Percentiles rank a stretch among this genome's conserved stretches.
These are phyloP conservation scores for Ormosia emarginata DNA, from an alignment of 306 rosid genomes.

Conservation along the genomic window DNA sequence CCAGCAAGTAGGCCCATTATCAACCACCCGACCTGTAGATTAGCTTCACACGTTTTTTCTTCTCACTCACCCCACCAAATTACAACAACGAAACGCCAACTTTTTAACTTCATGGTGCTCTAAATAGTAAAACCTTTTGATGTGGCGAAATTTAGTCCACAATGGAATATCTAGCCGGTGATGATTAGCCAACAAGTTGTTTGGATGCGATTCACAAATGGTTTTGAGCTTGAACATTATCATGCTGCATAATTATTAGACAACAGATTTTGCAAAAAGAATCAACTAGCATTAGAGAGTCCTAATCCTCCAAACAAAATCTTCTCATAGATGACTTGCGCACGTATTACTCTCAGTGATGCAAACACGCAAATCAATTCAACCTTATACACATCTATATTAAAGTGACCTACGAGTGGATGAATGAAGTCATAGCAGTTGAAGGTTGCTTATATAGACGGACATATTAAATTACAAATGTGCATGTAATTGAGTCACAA, in stretches of 20 bases:
- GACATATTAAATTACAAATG: not conserved
- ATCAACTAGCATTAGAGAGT: not conserved
- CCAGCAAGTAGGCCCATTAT: not conserved
- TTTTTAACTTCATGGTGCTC: not conserved
- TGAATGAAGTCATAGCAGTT: not conserved
- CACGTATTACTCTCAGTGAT: not conserved
- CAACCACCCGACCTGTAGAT: not conserved
- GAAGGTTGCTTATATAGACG: not conserved
- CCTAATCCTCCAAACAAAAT: not conserved
- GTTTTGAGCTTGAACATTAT: not conserved
- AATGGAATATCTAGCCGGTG: not conserved
- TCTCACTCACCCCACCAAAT: not conserved
- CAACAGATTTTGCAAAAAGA: not conserved
- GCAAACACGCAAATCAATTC: not conserved
- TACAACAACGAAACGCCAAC: not conserved
- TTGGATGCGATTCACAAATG: not conserved
- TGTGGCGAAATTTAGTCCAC: not conserved
- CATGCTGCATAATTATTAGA: not conserved
- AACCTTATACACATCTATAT: not conserved
- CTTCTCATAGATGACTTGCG: not conserved
- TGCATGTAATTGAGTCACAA: no score
- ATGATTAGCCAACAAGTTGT: not conserved
- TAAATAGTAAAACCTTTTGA: not conserved
- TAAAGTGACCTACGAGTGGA: not conserved
- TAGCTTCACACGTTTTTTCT: not conserved